These are phyloP conservation scores for Stemphylium lycopersici DNA, from an alignment of 2,329 filamentous ascomycete species.

Conservation along the genomic window DNA sequence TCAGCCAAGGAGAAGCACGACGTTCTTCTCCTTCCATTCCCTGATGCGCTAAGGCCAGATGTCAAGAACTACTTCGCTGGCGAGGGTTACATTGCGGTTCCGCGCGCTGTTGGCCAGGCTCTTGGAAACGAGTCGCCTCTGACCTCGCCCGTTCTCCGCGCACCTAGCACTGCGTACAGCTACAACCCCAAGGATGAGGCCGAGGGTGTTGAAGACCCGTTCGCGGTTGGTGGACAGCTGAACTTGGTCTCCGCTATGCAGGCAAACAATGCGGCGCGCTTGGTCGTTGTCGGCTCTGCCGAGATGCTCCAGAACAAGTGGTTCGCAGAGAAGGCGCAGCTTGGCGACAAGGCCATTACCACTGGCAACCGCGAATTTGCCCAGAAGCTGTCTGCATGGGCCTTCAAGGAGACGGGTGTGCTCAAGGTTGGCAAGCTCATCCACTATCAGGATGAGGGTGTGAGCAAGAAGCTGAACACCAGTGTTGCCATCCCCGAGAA, in stretches of 20 bases:
- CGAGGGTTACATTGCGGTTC: constrained; percentile 76
- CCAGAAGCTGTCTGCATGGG: constrained; percentile 86
- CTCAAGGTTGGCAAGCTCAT: constrained; percentile 81
- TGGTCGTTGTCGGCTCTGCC: constrained; percentile 82
- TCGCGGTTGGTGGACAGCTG: constrained; percentile 83
- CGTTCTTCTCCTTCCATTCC: constrained; percentile 78
- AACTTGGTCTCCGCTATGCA: constrained; percentile 85
- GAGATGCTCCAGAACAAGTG: constrained; percentile 89
- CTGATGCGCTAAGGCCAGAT: constrained; percentile 68
- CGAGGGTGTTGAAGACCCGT: constrained; percentile 76
- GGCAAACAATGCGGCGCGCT: constrained; percentile 88
- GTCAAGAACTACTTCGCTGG: constrained; percentile 79
- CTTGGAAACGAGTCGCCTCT: constrained; percentile 78
- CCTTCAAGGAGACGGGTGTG: constrained; percentile 92
- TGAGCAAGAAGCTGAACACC: constrained; percentile 53
- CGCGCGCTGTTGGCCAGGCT: constrained; percentile 78
- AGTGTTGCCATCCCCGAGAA: constrained; percentile 52
- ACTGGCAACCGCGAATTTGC: constrained; percentile 86
- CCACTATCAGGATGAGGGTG: constrained; percentile 69
- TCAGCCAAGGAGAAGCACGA: constrained; percentile 85
- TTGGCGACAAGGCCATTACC: constrained; percentile 62
- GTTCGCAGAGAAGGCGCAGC: constrained; percentile 77
- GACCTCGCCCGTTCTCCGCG: constrained; percentile 80
- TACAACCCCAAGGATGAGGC: constrained; percentile 91
- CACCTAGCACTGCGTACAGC: constrained; percentile 84